Evolutionary conservation across 1,284 basidiomycete genomes (phyloP), one percentile per base, ranked within the genome.

Genomic region (Pseudozyma flocculosa): DNA sequence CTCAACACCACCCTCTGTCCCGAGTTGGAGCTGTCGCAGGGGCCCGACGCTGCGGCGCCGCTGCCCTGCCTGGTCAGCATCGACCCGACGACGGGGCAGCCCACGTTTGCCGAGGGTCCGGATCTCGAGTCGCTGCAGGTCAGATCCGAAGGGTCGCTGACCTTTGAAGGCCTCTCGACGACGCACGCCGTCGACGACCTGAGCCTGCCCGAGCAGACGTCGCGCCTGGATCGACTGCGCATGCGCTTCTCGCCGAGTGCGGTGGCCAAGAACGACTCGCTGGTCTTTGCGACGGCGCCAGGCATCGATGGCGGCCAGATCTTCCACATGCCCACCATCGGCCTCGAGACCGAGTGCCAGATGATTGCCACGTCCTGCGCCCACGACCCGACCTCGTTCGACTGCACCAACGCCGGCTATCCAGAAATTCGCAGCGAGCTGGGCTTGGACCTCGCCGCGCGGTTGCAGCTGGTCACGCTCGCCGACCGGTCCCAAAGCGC

Each of bases 1-100:
- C 42, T 55, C 34, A 55, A 55, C 41, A 18, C n/a, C n/a, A 55
- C 50, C 17, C 30, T 52, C 22, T 55, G 53, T 22, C 4, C 38
- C 15, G 21, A n/a, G 7, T 18, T 34, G 13, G 17, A 26, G 13
- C 18, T 43, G 19, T 19, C n/a, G 14, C 24, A 34, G 15, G n/a
- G 41, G 15, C 40, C 41, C 15, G 29, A 29, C 29, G 29, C 7
- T 13, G 29, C 13, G 7, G 29, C 13, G 7, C 7, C 29, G 29
- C 29, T 29, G 8, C 32, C 32, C 3, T 49, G 47, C 43, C 50
- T 55, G n/a, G 30, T 44, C 21, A 42, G 26, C 17, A 18, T 22
- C 19, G 24, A 18, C 19, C 17, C 37, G 26, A 38, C 19, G 1
- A 26, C 19, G 19, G 43, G 43, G 23, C 18, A 14, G 1, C 23